Evolutionary conservation across 306 rosid genomes (phyloP), one percentile per base, ranked within the genome.

Genomic region (Glycine soja): DNA sequence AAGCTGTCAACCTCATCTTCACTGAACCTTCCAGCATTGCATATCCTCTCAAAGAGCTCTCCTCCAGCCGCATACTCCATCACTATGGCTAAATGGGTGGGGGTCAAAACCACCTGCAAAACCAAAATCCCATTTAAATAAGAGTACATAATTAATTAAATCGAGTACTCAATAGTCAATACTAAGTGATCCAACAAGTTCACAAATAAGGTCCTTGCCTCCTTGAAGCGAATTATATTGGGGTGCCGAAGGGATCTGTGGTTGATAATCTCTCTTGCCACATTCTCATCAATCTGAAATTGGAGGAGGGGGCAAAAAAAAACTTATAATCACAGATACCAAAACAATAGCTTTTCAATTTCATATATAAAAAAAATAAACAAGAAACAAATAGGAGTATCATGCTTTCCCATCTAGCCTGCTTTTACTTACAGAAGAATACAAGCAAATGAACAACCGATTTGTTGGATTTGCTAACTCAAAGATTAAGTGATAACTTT

Each of bases 11-110:
- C 94, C 95, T 91, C 95, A 67, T 91, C 95, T 83, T 91, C 95
- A 72, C 95, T 91, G 78, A 91, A 91, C 69, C 95, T 85, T 4
- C 95, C 95, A 34, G 95, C 95, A 81, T 52, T 89, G 85, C 95
- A 91, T 32, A 91, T 91, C 76, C 95, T 85, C 81, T 91, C 95
- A 57, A 91, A 91, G 74, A 91, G 91, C 69, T 89, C 95, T 18
- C 95, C 95, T 38, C 95, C 95, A 15, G 95, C 89, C 3, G 95
- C 95, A 84, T 91, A 91, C 87, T 91, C 95, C 95, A 91, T 91
- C 15, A 89, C 89, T 56, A 91, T 91, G 42, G 89, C 90, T 65
- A 91, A 77, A 85, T 91, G 93, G 8, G 95, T 88, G 15, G 93
- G 90, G 75, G 95, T 91, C 89, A 91, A 83, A 74, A 89, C 92